Evolutionary conservation across 163 green algal species (phyloP).

Genomic region (Prototheca cutis): DNA sequence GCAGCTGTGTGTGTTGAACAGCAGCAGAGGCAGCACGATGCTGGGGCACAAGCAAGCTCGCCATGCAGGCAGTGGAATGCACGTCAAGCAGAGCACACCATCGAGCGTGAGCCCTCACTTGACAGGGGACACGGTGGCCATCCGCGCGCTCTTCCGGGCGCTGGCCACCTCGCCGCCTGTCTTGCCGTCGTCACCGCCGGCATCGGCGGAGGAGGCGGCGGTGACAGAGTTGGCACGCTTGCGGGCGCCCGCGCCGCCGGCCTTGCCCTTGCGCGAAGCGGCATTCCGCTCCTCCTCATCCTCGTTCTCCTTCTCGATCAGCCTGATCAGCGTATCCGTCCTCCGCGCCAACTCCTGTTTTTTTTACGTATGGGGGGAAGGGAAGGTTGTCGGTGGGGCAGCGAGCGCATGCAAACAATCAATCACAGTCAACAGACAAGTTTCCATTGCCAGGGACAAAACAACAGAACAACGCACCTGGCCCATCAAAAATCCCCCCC

Average conservation of each 20-base stretch:
- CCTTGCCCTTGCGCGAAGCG: conserved; percentile 12
- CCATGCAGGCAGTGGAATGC: too few relatives aligned
- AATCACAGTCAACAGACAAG: too few relatives aligned
- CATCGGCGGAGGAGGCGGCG: neutral
- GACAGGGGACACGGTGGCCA: neutral
- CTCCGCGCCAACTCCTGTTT: conserved; percentile 50
- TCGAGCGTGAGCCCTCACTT: too few relatives aligned
- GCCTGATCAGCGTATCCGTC: conserved; percentile 89
- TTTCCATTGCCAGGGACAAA: neutral
- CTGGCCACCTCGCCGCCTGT: neutral
- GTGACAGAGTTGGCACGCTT: neutral
- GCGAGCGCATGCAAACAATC: too few relatives aligned
- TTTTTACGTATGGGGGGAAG: neutral
- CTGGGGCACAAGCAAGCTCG: too few relatives aligned
- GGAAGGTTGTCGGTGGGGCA: neutral
- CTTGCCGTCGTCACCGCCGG: neutral
- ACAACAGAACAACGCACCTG: neutral
- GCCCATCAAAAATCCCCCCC: neutral
- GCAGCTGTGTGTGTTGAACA: too few relatives aligned
- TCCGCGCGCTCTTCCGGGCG: neutral
- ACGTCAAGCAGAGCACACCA: too few relatives aligned
- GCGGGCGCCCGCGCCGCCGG: conserved; percentile 1
- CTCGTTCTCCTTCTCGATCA: conserved; percentile 92
- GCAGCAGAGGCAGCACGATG: too few relatives aligned
- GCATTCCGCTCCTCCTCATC: conserved; percentile 21